A percentile compares a stretch with the other conserved stretches of the same genome.
Evolutionary conservation across 2,329 filamentous ascomycete species (phyloP).

Genomic region (Aspergillus sp.): DNA sequence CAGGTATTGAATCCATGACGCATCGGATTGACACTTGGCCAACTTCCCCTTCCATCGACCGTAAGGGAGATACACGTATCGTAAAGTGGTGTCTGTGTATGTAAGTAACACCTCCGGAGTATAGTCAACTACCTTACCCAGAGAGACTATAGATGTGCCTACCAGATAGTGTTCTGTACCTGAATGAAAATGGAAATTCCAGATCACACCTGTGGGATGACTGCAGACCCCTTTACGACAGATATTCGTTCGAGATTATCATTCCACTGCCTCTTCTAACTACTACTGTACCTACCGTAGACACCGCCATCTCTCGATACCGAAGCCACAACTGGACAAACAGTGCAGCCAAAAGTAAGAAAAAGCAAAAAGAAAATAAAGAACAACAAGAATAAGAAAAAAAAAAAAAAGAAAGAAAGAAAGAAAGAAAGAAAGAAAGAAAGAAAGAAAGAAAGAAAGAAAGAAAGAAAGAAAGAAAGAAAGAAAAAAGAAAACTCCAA

Average conservation of each 20-base stretch:
- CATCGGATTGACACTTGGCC: slow-evolving; percentile 16
- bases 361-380: background rate
- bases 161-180: slow-evolving; percentile 1
- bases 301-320: too few species aligned
- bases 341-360: too few species aligned
- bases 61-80: background rate
- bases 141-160: background rate
- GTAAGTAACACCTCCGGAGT: background rate
- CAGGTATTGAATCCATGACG: background rate
- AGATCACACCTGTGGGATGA: background rate
- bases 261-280: too few species aligned
- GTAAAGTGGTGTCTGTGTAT: background rate
- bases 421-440: too few species aligned
- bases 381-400: background rate
- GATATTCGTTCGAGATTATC: too few species aligned
- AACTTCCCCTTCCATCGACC: slow-evolving; percentile 15
- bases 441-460: too few species aligned
- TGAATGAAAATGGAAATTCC: slow-evolving; percentile 1
- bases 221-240: too few species aligned
- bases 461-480: background rate
- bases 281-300: too few species aligned
- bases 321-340: too few species aligned
- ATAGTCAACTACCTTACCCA: too few species aligned
- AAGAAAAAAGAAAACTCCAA: background rate
- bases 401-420: too few species aligned